Base-by-base conservation (phyloP, 75 land plant genomes). In the Pinus tabuliformis region DNA sequence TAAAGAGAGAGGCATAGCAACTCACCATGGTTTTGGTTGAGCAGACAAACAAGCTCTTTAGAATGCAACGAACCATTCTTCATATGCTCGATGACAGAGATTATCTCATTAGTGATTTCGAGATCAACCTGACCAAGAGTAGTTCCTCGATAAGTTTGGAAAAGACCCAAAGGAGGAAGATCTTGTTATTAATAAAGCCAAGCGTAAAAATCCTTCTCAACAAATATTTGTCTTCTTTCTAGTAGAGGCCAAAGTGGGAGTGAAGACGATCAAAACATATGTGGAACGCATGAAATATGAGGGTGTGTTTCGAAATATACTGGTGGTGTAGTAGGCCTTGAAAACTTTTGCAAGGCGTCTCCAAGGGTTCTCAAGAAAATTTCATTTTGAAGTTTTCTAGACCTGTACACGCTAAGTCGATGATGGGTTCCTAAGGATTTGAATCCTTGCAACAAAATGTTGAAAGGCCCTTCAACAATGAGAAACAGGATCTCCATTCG, bases 141-240 rank as follows among this genome's bases (percentile, higher is more conserved):
- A 85, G 77, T 91, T 93, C 62, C 59, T 86, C 28, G 72, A 77
- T 33, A 33, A 33, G 33, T 33, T 33, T 1, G 33, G 33, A 33
- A 33, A 33, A 33, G 33, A 33, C 33, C 33, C 33, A 33, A 33
- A 33, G 33, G 33, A 33, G 33, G 33, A 33, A 33, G 33, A 33
- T 33, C 33, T 33, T 33, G 33, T 33, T 33, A 33, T 33, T 33
- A 33, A 33, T 33, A 33, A 33, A 33, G 33, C 33, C 54, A 87
- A 79, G 81, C 84, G 86, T 39, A 77, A 82, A 66, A 77, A 84
- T 81, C 74, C 80, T 76, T 77, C 83, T 22, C 13, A n/a, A 42
- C 87, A 96, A 96, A 83, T 96, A 17, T 96, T 86, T 80, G 90
- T 96, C 30, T 93, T 96, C 78, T 93, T 96, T 30, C 97, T 97